Conservation (phyloP, 2,329 filamentous ascomycete species). For the Exophiala alcalophila region DNA sequence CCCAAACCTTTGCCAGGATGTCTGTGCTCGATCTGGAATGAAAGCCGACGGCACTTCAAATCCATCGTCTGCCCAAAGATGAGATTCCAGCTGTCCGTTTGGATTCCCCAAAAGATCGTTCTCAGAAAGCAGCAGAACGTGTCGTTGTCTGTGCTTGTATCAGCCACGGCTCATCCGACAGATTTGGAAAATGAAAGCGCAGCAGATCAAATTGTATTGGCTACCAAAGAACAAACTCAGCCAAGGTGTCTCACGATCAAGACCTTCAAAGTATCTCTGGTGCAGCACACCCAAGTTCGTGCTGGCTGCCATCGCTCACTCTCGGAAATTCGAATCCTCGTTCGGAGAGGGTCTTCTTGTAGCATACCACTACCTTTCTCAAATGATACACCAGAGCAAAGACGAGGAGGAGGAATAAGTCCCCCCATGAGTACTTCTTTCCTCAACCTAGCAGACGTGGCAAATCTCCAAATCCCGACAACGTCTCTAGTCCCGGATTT, state of each 20-base stretch:
- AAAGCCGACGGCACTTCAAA: not conserved
- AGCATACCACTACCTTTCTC: conserved; percentile 4
- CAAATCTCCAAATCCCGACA: conserved; percentile 8
- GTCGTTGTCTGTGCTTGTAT: conserved; percentile 8
- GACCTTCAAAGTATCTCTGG: conserved; percentile 12
- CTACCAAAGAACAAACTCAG: too few relatives aligned
- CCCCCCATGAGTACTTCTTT: not conserved
- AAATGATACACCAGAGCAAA: not conserved
- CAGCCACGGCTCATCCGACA: not conserved
- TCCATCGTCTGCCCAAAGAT: not conserved
- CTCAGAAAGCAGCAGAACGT: conserved; percentile 3
- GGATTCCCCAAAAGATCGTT: conserved; percentile 7
- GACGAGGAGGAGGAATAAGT: not conserved
- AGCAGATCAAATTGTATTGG: not conserved
- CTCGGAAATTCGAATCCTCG: conserved; percentile 6
- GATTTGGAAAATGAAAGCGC: not conserved
- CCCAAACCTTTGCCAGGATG: not conserved
- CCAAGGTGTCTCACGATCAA: conserved; percentile 2
- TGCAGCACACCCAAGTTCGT: conserved; percentile 13
- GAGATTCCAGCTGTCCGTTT: conserved; percentile 11
- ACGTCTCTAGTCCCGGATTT: conserved; percentile 10
- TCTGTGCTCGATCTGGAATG: not conserved
- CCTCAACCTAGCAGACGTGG: conserved; percentile 10
- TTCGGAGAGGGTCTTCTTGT: conserved; percentile 6
- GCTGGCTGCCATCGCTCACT: conserved; percentile 6